These are phyloP conservation scores for Metschnikowia reukaufii DNA, from an alignment of 805 yeast genomes.

Conservation along the genomic window DNA sequence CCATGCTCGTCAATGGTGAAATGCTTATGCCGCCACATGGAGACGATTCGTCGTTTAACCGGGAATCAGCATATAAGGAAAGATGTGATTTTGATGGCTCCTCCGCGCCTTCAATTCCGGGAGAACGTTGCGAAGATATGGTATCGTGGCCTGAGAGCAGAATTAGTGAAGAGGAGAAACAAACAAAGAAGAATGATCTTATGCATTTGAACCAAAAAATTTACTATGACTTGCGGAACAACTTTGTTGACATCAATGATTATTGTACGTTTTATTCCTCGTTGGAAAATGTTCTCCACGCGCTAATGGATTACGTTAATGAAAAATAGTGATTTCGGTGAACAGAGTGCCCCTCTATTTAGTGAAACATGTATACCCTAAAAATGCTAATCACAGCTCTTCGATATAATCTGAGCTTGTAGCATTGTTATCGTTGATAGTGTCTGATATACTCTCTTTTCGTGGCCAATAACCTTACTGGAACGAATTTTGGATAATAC, in stretches of 20 bases:
- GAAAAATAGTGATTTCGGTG: background rate
- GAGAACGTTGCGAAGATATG: background rate
- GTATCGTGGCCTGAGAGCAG: too few species aligned
- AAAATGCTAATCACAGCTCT: too few species aligned
- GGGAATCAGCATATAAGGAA: background rate
- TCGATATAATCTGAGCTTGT: too few species aligned
- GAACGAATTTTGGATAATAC: background rate
- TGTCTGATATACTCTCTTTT: too few species aligned
- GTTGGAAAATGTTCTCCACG: conserved; percentile 41
- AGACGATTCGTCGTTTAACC: conserved; percentile 1
- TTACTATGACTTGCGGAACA: conserved; percentile 41
- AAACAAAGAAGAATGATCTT: conserved; percentile 25
- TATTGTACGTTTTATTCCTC: conserved; percentile 45
- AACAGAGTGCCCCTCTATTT: too few species aligned
- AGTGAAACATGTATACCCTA: too few species aligned
- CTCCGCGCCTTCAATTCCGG: too few species aligned
- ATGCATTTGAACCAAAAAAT: conserved; percentile 38
- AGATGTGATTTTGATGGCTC: too few species aligned
- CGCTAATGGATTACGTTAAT: conserved; percentile 39
- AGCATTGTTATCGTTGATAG: too few species aligned
- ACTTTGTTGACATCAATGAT: conserved; percentile 45
- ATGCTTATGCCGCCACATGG: conserved; percentile 12
- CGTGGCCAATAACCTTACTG: too few species aligned
- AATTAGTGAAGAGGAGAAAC: conserved; percentile 3
- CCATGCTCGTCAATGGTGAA: conserved; percentile 13